These are phyloP conservation scores for Ganoderma multipileum DNA, from an alignment of 1,284 basidiomycete species.

Conservation along the genomic window DNA sequence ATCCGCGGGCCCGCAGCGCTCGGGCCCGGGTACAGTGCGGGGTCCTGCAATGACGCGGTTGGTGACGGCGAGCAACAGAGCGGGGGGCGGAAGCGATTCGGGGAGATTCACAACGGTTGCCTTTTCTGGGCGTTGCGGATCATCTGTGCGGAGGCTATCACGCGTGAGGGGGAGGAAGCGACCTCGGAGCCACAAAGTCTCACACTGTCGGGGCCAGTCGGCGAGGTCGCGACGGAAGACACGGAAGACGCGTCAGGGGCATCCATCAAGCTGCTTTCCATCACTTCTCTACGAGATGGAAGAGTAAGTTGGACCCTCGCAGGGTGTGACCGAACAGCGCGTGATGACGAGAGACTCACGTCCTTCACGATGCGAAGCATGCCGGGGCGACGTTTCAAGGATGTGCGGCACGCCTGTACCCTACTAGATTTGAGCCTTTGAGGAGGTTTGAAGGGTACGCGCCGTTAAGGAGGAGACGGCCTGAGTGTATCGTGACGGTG, in stretches of 20 bases:
- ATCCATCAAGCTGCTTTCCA: neutral
- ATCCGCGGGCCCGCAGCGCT: neutral
- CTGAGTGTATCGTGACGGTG: neutral
- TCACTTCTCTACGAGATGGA: neutral
- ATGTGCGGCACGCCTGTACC: neutral
- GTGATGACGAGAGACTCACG: neutral
- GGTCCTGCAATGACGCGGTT: neutral
- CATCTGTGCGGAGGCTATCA: neutral
- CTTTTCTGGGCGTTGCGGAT: neutral
- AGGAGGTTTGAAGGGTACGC: neutral
- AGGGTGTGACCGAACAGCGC: neutral
- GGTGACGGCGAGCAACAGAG: neutral
- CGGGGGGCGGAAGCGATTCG: neutral
- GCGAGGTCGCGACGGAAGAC: neutral
- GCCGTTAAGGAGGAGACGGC: neutral
- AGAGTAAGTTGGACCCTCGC: neutral
- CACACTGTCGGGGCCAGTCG: neutral
- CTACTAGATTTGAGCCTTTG: neutral
- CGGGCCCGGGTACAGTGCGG: neutral
- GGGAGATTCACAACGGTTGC: neutral
- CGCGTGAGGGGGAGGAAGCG: neutral
- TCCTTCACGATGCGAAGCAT: neutral
- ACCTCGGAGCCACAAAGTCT: conserved; percentile 3
- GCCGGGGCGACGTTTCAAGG: neutral
- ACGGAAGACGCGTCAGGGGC: neutral